Conservation (phyloP, 2,329 filamentous ascomycete species). For the Sclerotinia spermophila region DNA sequence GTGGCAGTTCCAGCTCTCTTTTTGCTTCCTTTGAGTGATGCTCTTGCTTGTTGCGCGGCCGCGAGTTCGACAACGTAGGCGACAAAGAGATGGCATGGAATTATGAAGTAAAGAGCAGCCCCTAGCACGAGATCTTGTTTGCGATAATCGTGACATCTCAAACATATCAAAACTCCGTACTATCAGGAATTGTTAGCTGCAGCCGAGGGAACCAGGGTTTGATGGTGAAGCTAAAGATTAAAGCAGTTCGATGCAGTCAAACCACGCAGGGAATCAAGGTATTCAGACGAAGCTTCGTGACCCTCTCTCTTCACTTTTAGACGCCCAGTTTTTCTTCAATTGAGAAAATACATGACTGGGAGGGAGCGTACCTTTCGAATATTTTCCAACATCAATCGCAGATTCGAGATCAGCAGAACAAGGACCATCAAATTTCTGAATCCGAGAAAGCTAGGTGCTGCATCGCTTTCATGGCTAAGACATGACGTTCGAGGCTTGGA, state of each 20-base stretch:
- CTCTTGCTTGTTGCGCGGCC: conserved; percentile 74
- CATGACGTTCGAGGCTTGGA: conserved; percentile 68
- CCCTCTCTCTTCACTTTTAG: not conserved
- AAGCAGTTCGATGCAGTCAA: not conserved
- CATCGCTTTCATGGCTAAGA: conserved; percentile 76
- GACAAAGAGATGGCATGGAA: conserved; percentile 85
- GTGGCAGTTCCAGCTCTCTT: conserved; percentile 37
- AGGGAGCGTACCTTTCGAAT: conserved; percentile 15
- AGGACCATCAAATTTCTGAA: conserved; percentile 97
- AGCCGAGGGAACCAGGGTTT: not conserved
- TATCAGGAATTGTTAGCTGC: conserved; percentile 26
- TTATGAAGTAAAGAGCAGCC: conserved; percentile 74
- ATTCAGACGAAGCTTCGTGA: not conserved
- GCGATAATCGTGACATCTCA: conserved; percentile 84
- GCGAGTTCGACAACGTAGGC: conserved; percentile 86
- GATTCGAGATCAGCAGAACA: conserved; percentile 85
- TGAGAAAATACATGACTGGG: not conserved
- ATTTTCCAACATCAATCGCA: conserved; percentile 94
- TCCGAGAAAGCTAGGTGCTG: conserved; percentile 78
- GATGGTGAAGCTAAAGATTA: not conserved
- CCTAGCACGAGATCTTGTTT: conserved; percentile 73
- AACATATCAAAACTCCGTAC: conserved; percentile 93
- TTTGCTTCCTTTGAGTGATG: conserved; percentile 56
- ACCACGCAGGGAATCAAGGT: not conserved
- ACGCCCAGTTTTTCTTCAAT: not conserved